Base-by-base conservation (phyloP, 768 basidiomycete genomes). In the Hortiboletus campestris region DNA sequence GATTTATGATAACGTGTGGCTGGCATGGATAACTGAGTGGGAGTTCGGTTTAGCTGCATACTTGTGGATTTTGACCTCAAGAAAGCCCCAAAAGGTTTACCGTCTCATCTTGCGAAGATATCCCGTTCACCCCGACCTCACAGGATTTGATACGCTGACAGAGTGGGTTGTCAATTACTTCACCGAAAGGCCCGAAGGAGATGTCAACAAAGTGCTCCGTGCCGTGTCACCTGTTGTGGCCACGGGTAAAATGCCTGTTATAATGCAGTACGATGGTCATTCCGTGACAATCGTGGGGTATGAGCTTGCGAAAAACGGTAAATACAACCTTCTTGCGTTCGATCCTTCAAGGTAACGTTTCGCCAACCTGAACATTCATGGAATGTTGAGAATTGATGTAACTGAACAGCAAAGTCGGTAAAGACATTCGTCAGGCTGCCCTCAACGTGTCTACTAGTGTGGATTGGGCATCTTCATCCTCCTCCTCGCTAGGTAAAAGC, bases 271-370 rank as follows among this genome's bases (percentile, higher is more conserved):
- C 64, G 68, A 78, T 8, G 91, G 92, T 0, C 94, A 97, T 73
- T 97, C 94, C n/a, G 74, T 89, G 25, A 87, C 88, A 5, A 84
- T 97, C 13, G 79, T 97, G 3, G 94, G 94, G 2, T 94, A 88
- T 62, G 91, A 95, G 69, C 71, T 85, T 38, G 76, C 75, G 50
- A 81, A 78, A 61, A 75, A 75, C 16, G 86, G 84, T 8, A 69
- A 74, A 13, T 75, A 82, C 38, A 86, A 82, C 59, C 77, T 97
- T 10, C 75, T 96, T 14, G 75, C 81, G 8, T 91, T 94, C 59
- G 91, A 97, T 74, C 91, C 94, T 17, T 82, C 83, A 16, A 77
- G 66, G 90, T 89, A 57, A 62, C 76, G 52, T 56, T 22, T 51
- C 19, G 12, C 38, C 31, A 12, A 64, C 41, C 11, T 58, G 51